Base-by-base conservation (phyloP, 1,284 basidiomycete genomes). In the Ustanciosporium gigantosporum region DNA sequence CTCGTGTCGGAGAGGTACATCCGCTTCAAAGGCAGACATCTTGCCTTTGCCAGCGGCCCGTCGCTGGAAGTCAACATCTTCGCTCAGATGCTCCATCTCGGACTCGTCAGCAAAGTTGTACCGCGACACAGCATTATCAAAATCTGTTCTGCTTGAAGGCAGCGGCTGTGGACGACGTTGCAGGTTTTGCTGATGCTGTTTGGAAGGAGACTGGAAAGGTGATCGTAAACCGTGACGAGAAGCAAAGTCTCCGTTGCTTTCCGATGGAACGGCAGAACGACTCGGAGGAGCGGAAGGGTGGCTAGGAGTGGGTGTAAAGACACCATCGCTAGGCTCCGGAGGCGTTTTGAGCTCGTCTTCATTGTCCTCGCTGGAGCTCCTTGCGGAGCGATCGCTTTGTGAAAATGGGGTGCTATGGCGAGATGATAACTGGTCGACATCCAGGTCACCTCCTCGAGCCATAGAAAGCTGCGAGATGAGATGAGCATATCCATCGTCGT, bases 311-410 rank as follows among this genome's bases (percentile, higher is more conserved):
- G 29, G 16, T 8, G 19, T 24, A n/a, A 59, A 55, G 0, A 40
- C 27, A 4, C 40, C 47, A n/a, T 36, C 46, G 27, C 25, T 38
- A 14, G 59, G 38, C 20, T 62, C 52, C n/a, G 59, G 59, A 2
- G 59, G 59, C n/a, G 59, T 62, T 20, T 36, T 37, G 22, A 56
- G 24, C 45, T 62, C 59, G 21, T 62, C 47, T 2, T 62, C 52
- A 32, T 50, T 34, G 3, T 24, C 46, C 16, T 61, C 58, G 48
- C 59, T 56, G 9, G 48, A 56, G 36, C 52, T 62, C 6, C 52
- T 40, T 13, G 34, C 45, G 1, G 52, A 57, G 2, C 36, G n/a
- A 9, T 53, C 39, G 35, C 58, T 51, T 1, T 39, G 40, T 17
- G 58, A 22, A 14, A 24, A 35, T 11, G 51, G 46, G 19, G 56